Evolutionary conservation across 257 asterid genomes (phyloP), one percentile per base, ranked within the genome.

Genomic region (Solanum bulbocastanum): DNA sequence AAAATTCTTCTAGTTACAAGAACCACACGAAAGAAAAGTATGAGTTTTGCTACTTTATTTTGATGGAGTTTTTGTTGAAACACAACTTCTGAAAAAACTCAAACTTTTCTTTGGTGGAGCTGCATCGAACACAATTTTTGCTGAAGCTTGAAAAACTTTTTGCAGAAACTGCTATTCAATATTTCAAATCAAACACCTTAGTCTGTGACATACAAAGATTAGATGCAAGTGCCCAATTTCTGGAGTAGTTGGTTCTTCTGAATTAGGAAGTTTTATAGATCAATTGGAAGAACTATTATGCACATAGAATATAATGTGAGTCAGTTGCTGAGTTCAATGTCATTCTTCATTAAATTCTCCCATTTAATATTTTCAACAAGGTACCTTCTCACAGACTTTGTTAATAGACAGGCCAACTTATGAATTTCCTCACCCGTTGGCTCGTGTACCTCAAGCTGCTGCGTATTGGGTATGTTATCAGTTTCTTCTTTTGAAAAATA

Each of bases 371-470:
- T 37, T 73, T 49, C 39, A 14, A 35, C 44, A 44, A 82, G 86
- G 66, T n/a, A 60, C 87, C 49, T 79, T 87, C 90, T 88, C 46
- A 88, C 87, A 68, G 62, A 66, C 90, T 85, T 83, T 86, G 82
- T 87, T 40, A 86, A 91, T 93, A 86, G 92, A 87, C 99, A 97
- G 99, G 96, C 99, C 99, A 44, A 97, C 99, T 22, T 92, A 90
- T 90, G 98, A 96, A 89, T 97, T 97, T 90, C 99, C 99, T 90
- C 99, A 97, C 92, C 99, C 99, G 37, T 89, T 97, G 86, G 99
- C 98, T 85, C 98, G 98, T 27, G 99, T 96, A 86, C 99, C 99
- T 85, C 99, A 97, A 91, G 92, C 96, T 93, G 99, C 99, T 35
- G 99, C 98, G 84, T 92, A 96, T 89, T 97, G 99, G 99, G 99